Evolutionary conservation across 2,329 filamentous ascomycete genomes (phyloP), one percentile per base, ranked within the genome.

Genomic region (Zymoseptoria passerinii): DNA sequence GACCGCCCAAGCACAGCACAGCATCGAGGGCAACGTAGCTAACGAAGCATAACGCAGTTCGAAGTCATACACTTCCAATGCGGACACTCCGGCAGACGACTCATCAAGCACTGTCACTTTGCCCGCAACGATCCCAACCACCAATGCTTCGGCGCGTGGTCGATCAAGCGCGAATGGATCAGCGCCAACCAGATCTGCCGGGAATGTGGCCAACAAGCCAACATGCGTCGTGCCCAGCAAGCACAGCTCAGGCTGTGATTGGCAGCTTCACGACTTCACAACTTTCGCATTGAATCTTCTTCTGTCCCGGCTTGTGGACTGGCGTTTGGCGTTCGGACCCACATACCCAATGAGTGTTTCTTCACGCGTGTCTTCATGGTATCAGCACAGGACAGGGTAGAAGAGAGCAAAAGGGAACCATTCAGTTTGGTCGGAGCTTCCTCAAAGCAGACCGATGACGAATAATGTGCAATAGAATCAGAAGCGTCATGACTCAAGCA

Each of bases 71-170:
- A 82, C 60, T 90, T 87, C 70, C 66, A 68, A 20, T 92, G 88
- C 75, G 78, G 78, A 28, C 87, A 90, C 73, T 79, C 77, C 4
- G 74, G 76, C 16, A 73, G 80, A 27, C 81, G 83, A 19, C 76
- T 88, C 28, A 83, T 85, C 68, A 84, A 83, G 23, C 81, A 89
- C 72, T 92, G 88, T 72, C 88, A 91, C 73, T 85, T 84, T 64
- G 86, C 88, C 5, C 84, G 88, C 59, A 89, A 88, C 69, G 84
- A 90, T 65, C 83, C 83, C 0, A 78, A 81, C 61, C 87, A 91
- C 70, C 78, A 83, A 65, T 91, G 88, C 72, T 82, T 82, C 63
- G 80, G 84, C 9, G 82, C 89, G 57, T 86, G 87, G 74, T 82
- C 82, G 48, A 78, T 88, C 60, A 75, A 72, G 62, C 80, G 83